Evolutionary conservation across 495 filamentous ascomycete genomes (phyloP).

Genomic region (Bacidia rubella): DNA sequence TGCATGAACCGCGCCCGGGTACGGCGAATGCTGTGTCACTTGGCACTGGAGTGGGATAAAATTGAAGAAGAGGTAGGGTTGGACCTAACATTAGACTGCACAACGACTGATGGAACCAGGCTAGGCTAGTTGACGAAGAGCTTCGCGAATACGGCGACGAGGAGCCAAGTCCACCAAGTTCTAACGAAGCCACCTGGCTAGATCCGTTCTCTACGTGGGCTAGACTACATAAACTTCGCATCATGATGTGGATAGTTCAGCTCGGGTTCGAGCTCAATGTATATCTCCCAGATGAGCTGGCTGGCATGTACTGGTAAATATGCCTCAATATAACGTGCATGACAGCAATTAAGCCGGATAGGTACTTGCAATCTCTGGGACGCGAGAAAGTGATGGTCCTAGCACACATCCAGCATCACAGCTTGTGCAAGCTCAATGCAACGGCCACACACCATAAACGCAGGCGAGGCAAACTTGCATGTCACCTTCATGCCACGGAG

Average conservation of each 20-base stretch:
- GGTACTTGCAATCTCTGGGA: slow-evolving; percentile 40
- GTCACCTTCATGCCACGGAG: neutral
- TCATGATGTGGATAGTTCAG: slow-evolving; percentile 80
- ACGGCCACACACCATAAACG: slow-evolving; percentile 15
- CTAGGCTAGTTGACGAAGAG: slow-evolving; percentile 65
- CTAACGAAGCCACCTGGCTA: slow-evolving; percentile 35
- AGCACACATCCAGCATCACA: slow-evolving; percentile 58
- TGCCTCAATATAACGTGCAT: neutral
- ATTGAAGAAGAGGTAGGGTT: slow-evolving; percentile 74
- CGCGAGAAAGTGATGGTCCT: slow-evolving; percentile 32
- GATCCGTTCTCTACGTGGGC: slow-evolving; percentile 79
- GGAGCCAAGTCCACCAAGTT: slow-evolving; percentile 32
- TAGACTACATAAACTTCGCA: slow-evolving; percentile 72
- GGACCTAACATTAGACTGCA: too few species aligned
- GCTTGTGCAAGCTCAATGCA: slow-evolving; percentile 23
- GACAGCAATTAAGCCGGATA: neutral
- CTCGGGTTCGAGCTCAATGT: slow-evolving; percentile 92
- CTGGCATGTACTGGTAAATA: slow-evolving; percentile 77
- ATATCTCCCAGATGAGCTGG: slow-evolving; percentile 75
- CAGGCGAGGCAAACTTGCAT: neutral
- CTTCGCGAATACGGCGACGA: slow-evolving; percentile 47
- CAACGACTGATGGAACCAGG: too few species aligned
- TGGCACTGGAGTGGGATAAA: slow-evolving; percentile 69
- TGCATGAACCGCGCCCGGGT: slow-evolving; percentile 86
- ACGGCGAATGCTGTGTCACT: slow-evolving; percentile 70